phyloP scores from a whole-genome alignment of 2,329 filamentous ascomycete genomes.

The Coniosporium tulheliwenetii region DNA sequence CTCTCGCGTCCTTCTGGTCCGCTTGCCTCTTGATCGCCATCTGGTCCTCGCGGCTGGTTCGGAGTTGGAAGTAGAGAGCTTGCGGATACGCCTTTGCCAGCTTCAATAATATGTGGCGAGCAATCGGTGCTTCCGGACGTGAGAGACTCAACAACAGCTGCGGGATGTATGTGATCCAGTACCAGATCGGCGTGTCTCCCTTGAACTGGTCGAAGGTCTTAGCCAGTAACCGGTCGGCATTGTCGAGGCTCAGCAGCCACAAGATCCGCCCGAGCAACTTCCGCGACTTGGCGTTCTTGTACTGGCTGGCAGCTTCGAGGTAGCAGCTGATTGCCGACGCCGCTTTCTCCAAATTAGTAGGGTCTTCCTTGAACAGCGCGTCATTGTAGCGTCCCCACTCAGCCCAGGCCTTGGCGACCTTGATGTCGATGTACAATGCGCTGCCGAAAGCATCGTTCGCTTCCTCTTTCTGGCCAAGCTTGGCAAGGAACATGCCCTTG shows the following conservation, averaged over 20 bases:
- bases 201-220: constrained; percentile 91
- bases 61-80: constrained; percentile 82
- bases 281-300: constrained; percentile 91
- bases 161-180: constrained; percentile 98
- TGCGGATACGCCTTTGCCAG: constrained; percentile 95
- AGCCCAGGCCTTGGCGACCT: constrained; percentile 92
- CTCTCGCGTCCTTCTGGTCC: constrained; percentile 41
- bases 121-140: constrained; percentile 77
- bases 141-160: constrained; percentile 85
- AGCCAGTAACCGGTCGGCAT: constrained; percentile 67
- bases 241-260: constrained; percentile 90
- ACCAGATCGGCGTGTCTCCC: constrained; percentile 95
- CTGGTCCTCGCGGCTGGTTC: constrained; percentile 91
- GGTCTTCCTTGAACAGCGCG: constrained; percentile 84
- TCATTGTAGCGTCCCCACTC: constrained; percentile 99
- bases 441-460: constrained; percentile 90
- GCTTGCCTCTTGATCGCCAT: constrained; percentile 78
- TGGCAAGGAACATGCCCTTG: constrained; percentile 98
- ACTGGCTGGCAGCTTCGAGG: constrained; percentile 85
- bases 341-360: constrained; percentile 64
- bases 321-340: constrained; percentile 92
- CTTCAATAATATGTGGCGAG: constrained; percentile 74
- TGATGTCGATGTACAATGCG: constrained; percentile 88
- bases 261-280: constrained; percentile 87
- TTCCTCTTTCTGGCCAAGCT: constrained; percentile 77